phyloP scores from a whole-genome alignment of 768 basidiomycete genomes.

The Amyloporia xantha region DNA sequence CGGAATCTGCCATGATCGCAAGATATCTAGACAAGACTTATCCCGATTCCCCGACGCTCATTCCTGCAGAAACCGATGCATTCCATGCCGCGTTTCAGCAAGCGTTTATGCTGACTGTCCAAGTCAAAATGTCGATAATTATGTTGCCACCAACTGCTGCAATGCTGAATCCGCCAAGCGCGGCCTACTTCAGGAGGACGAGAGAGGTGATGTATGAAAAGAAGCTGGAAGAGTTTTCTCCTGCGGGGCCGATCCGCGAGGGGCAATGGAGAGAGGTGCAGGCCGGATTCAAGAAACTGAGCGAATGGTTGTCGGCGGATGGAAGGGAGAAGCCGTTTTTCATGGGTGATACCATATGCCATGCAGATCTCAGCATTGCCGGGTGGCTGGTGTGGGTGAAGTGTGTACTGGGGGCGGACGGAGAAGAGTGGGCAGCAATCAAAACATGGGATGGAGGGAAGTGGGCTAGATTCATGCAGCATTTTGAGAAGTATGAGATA shows the following conservation, averaged over 20 bases:
- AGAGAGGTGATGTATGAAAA: conserved; percentile 27
- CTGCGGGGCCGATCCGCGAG: conserved; percentile 20
- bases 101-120: conserved; percentile 9
- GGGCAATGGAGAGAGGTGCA: conserved; percentile 23
- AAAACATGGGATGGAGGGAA: conserved; percentile 32
- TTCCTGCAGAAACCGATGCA: conserved; percentile 26
- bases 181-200: conserved; percentile 27
- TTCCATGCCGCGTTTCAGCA: conserved; percentile 21
- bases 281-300: conserved; percentile 21
- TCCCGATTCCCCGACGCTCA: conserved; percentile 26
- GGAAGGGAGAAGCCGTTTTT: conserved; percentile 25
- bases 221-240: conserved; percentile 29
- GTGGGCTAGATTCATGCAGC: conserved; percentile 30
- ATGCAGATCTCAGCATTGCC: conserved; percentile 30
- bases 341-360: conserved; percentile 26
- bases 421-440: conserved; percentile 28
- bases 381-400: conserved; percentile 31
- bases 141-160: conserved; percentile 10
- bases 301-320: conserved; percentile 25
- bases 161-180: conserved; percentile 7
- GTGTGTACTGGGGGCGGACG: conserved; percentile 20
- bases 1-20: conserved; percentile 24
- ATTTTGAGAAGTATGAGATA: conserved; percentile 26
- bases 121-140: conserved; percentile 1
- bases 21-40: conserved; percentile 23